Evolutionary conservation across 148 eudicot genomes (phyloP), one percentile per base, ranked within the genome.

Genomic region (Amaranthus cruentus): DNA sequence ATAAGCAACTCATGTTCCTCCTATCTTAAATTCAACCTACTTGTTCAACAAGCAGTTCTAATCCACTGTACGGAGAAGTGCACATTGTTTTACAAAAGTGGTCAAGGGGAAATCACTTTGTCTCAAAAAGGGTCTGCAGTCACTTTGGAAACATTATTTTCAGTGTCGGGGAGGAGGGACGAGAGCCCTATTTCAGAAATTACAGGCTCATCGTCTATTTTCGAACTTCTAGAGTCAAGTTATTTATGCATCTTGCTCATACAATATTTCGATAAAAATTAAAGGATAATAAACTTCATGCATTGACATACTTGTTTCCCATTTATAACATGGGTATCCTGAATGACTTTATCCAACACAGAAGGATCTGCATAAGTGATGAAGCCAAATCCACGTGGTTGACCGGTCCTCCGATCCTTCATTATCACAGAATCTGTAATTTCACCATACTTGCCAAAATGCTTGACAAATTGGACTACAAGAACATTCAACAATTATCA

Each of bases 391-490:
- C 90, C 90, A 55, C 90, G 79, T 4, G 90, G 90, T 46, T 80
- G 85, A 54, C 88, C 87, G 7, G 90, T 85, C n/a, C 75, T 80
- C 6, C 88, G 77, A 66, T 87, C 90, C 77, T 87, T 87, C 88
- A 87, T 85, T 56, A 85, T 87, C 70, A 87, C 90, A 9, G 88
- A 85, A 72, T 85, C 90, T 28, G 86, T 85, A 47, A 87, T 87
- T 66, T 85, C 88, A 50, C 90, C 90, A 79, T 87, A 87, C 72
- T 79, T 81, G 15, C 84, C 87, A 65, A 87, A 85, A 73, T 87
- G 87, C 82, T 83, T 84, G 70, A 81, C 79, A 77, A 87, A 87
- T 85, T 87, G 90, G 6, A 79, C 90, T 87, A 81, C 82, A 87
- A 1, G 61, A 75, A 75, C 51, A 64, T 4, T 56, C 9, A 55